Percentiles rank a stretch among this genome's conserved stretches.
phyloP scores from a whole-genome alignment of 352 stramenopile genomes.

The Thalassiosira livingstoniorum region DNA sequence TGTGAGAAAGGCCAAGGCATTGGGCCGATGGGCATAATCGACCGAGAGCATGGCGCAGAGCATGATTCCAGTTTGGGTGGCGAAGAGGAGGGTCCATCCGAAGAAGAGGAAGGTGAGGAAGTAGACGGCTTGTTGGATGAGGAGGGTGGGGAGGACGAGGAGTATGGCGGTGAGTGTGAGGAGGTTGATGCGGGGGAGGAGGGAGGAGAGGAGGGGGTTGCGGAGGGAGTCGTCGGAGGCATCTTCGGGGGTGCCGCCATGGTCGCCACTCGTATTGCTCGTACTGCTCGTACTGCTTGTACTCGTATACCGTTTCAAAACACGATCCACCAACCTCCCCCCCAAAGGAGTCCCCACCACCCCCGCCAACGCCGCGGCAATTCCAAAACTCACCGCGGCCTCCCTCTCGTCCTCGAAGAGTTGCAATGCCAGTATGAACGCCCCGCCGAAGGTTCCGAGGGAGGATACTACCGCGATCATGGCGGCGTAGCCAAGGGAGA shows the following conservation, averaged over 20 bases:
- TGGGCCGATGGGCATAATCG: slow-evolving; percentile 87
- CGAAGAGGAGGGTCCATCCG: slow-evolving; percentile 63
- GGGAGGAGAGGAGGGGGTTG: slow-evolving; percentile 44
- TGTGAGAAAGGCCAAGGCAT: slow-evolving; percentile 91
- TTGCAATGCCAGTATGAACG: slow-evolving; percentile 53
- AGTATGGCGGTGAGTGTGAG: slow-evolving; percentile 36
- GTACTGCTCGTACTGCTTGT: not conserved
- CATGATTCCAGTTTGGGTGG: slow-evolving; percentile 60
- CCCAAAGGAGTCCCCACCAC: slow-evolving; percentile 46
- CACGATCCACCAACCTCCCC: slow-evolving; percentile 53
- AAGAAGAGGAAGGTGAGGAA: slow-evolving; percentile 62
- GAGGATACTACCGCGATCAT: slow-evolving; percentile 56
- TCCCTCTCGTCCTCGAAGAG: slow-evolving; percentile 58
- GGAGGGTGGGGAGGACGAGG: slow-evolving; percentile 41
- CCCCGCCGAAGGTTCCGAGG: slow-evolving; percentile 53
- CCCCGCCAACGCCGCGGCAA: slow-evolving; percentile 42
- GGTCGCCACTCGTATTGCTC: not conserved
- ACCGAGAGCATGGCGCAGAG: slow-evolving; percentile 88
- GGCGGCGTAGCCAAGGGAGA: slow-evolving; percentile 52
- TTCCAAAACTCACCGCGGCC: slow-evolving; percentile 56
- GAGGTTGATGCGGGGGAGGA: slow-evolving; percentile 55
- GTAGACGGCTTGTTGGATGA: slow-evolving; percentile 45
- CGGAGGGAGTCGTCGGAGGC: slow-evolving; percentile 43
- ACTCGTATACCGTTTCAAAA: slow-evolving; percentile 39
- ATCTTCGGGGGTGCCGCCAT: slow-evolving; percentile 16